Evolutionary conservation across 768 basidiomycete species (phyloP).

Genomic region (Rossbeevera mucosa): DNA sequence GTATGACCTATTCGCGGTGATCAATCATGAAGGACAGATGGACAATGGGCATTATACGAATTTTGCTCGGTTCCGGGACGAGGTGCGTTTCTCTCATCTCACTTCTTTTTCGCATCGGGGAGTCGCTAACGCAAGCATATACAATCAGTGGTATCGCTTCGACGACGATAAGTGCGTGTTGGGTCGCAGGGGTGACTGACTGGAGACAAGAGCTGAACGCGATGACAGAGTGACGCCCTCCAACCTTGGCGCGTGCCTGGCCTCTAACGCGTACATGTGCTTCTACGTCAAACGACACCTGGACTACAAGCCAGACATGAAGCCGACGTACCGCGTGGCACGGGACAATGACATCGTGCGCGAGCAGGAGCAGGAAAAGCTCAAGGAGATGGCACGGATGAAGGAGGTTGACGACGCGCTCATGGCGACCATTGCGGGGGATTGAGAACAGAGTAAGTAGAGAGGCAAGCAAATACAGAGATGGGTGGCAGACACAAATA

Average conservation of each 20-base stretch:
- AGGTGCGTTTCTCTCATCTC: constrained; percentile 47
- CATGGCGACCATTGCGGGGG: constrained; percentile 40
- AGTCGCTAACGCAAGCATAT: neutral
- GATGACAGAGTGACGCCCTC: constrained; percentile 62
- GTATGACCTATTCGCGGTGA: constrained; percentile 89
- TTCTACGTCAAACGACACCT: constrained; percentile 90
- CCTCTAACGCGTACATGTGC: constrained; percentile 86
- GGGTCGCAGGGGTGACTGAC: neutral
- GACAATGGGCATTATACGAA: constrained; percentile 95
- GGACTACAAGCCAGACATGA: constrained; percentile 71
- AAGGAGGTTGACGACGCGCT: constrained; percentile 65
- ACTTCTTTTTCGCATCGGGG: neutral
- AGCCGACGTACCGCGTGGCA: constrained; percentile 61
- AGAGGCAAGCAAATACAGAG: neutral
- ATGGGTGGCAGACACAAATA: neutral
- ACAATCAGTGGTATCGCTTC: constrained; percentile 79
- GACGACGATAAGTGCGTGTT: constrained; percentile 84
- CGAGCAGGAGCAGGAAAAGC: constrained; percentile 53
- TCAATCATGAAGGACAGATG: constrained; percentile 92
- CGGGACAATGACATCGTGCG: constrained; percentile 63
- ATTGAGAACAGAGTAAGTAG: constrained; percentile 6
- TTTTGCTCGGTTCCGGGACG: constrained; percentile 78
- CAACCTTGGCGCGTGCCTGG: constrained; percentile 60
- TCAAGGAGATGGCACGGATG: constrained; percentile 49
- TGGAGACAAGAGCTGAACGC: neutral